phyloP scores from a whole-genome alignment of 345 rosid species.

The Reutealis trisperma region DNA sequence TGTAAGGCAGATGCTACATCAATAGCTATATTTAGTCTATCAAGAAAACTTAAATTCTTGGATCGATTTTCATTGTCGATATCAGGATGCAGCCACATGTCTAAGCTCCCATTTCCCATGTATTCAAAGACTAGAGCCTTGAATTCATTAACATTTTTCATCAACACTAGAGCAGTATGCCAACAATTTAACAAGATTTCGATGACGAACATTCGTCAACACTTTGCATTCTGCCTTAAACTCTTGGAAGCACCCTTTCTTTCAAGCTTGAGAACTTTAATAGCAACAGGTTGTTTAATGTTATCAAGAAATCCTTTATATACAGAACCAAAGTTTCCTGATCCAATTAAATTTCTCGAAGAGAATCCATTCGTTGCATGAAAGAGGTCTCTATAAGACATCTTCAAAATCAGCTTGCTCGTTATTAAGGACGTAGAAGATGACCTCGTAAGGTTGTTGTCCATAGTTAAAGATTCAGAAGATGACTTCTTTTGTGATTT shows the following conservation, averaged over 20 bases:
- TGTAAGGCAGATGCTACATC: slow-evolving; percentile 23
- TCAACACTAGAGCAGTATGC: slow-evolving; percentile 16
- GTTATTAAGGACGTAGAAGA: not conserved
- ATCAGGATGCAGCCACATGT: slow-evolving; percentile 24
- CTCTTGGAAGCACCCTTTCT: slow-evolving; percentile 17
- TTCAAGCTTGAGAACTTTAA: slow-evolving; percentile 20
- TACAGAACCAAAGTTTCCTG: slow-evolving; percentile 19
- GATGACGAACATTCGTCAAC: slow-evolving; percentile 7
- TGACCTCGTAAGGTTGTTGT: not conserved
- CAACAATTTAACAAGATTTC: slow-evolving; percentile 19
- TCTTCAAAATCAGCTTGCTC: not conserved
- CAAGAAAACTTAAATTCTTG: not conserved
- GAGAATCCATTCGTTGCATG: slow-evolving; percentile 15
- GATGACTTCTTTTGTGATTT: not conserved
- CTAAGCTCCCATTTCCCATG: slow-evolving; percentile 25
- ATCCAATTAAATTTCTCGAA: slow-evolving; percentile 9
- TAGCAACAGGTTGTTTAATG: not conserved
- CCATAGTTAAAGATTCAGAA: not conserved
- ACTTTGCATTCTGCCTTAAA: slow-evolving; percentile 20
- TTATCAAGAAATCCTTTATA: slow-evolving; percentile 8
- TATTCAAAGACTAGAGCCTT: slow-evolving; percentile 26
- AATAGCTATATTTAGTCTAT: slow-evolving; percentile 11
- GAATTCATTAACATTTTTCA: slow-evolving; percentile 17
- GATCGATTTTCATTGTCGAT: not conserved
- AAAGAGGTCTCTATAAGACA: slow-evolving; percentile 18